Evolutionary conservation across 2,329 filamentous ascomycete genomes (phyloP).

Genomic region (Nemania bipapillata): DNA sequence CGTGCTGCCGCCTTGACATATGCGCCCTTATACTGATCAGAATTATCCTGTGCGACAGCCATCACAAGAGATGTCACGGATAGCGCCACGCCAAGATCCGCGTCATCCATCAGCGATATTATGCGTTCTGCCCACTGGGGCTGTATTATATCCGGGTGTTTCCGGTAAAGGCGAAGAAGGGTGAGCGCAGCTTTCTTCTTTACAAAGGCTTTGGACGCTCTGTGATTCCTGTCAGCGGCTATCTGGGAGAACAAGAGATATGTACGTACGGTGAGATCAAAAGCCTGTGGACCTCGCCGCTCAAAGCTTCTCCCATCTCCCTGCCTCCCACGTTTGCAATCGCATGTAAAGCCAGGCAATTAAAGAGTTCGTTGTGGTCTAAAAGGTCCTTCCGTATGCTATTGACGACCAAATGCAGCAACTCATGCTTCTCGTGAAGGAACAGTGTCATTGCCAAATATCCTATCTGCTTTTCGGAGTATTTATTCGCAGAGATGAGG

Average conservation of each 20-base stretch:
- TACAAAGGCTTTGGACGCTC: conserved; percentile 89
- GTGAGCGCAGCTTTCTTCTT: conserved; percentile 99
- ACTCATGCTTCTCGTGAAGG: conserved; percentile 94
- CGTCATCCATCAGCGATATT: conserved; percentile 98
- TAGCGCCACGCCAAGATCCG: conserved; percentile 90
- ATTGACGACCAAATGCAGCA: conserved; percentile 95
- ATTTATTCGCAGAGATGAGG: conserved; percentile 94
- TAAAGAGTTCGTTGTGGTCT: conserved; percentile 96
- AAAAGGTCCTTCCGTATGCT: conserved; percentile 96
- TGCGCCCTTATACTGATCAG: conserved; percentile 92
- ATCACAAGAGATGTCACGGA: conserved; percentile 97
- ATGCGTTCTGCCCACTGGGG: conserved; percentile 98
- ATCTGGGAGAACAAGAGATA: neutral
- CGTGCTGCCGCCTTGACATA: conserved; percentile 93
- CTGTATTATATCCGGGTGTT: conserved; percentile 91
- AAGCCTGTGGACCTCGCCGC: conserved; percentile 88
- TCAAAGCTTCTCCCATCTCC: conserved; percentile 96
- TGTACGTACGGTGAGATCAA: conserved; percentile 87
- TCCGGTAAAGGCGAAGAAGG: conserved; percentile 90
- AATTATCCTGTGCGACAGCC: conserved; percentile 90
- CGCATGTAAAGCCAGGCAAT: conserved; percentile 94
- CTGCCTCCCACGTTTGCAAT: conserved; percentile 97
- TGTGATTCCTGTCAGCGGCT: conserved; percentile 42
- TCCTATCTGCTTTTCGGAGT: conserved; percentile 99
- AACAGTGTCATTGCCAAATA: conserved; percentile 98